These are phyloP conservation scores for Pestalotiopsis sp. DNA, from an alignment of 2,329 filamentous ascomycete species.

Conservation along the genomic window DNA sequence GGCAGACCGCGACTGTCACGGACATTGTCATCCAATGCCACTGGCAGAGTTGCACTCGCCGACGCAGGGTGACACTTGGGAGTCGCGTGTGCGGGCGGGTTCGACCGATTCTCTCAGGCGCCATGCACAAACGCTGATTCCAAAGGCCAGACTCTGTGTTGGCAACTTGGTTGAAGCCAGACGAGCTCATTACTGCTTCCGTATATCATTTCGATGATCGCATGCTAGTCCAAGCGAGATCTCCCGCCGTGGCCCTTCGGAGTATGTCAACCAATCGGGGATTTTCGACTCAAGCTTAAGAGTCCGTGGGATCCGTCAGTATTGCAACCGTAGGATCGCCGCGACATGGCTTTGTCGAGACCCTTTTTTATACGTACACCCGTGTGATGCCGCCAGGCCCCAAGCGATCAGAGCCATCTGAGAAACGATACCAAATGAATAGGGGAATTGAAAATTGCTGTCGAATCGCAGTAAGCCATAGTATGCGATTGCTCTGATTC, in stretches of 20 bases:
- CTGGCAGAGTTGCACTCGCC: neutral
- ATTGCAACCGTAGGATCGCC: neutral
- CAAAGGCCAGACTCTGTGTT: neutral
- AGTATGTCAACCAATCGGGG: conserved; percentile 7
- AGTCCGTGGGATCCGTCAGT: conserved; percentile 1
- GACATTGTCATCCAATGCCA: neutral
- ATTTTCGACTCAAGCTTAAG: conserved; percentile 6
- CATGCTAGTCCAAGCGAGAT: conserved; percentile 5
- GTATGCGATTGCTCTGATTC: too few relatives aligned
- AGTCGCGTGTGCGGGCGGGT: neutral
- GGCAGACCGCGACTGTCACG: neutral
- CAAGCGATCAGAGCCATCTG: neutral
- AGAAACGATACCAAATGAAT: neutral
- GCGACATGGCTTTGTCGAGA: neutral
- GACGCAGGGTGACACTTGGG: neutral
- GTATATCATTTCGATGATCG: conserved; percentile 1
- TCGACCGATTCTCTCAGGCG: neutral
- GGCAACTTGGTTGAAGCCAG: neutral
- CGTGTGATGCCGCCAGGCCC: neutral
- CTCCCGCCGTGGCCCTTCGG: neutral
- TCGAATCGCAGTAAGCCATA: neutral
- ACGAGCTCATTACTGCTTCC: conserved; percentile 6
- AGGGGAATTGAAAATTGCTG: neutral
- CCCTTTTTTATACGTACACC: neutral
- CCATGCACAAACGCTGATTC: neutral